phyloP scores from a whole-genome alignment of 345 rosid species.

The Physaria fendleri region DNA sequence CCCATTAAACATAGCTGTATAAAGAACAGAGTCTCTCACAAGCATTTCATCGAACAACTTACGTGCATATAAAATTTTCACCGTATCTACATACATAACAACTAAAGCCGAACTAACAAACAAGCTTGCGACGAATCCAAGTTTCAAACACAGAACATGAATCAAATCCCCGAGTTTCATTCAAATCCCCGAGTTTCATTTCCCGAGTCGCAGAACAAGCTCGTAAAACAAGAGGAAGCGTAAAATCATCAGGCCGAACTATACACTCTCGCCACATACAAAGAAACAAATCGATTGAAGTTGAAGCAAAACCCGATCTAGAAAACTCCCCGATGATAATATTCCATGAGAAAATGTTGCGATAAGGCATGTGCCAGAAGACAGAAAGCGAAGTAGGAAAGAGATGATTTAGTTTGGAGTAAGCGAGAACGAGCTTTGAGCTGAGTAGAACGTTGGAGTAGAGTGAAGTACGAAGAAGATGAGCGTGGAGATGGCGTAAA shows the following conservation, averaged over 20 bases:
- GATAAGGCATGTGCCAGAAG: constrained; percentile 57
- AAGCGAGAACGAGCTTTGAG: constrained; percentile 49
- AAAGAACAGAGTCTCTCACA: constrained; percentile 46
- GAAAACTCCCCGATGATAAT: constrained; percentile 59
- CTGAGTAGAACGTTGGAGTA: constrained; percentile 45
- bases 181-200: constrained; percentile 20
- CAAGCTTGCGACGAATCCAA: constrained; percentile 39
- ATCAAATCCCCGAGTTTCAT: constrained; percentile 24
- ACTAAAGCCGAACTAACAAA: constrained; percentile 53
- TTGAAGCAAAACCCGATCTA: constrained; percentile 35
- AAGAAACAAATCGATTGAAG: constrained; percentile 40
- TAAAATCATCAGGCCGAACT: constrained; percentile 46
- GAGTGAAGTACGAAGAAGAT: constrained; percentile 45
- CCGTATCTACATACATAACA: constrained; percentile 32
- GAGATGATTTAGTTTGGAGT: constrained; percentile 42
- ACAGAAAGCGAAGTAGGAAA: constrained; percentile 37
- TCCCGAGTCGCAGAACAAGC: constrained; percentile 40
- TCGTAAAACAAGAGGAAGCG: constrained; percentile 57
- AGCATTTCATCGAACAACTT: constrained; percentile 51
- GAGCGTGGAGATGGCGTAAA: constrained; percentile 58
- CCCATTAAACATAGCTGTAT: constrained; percentile 60
- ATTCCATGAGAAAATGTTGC: constrained; percentile 63
- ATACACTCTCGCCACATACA: constrained; percentile 37
- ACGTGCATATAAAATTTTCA: constrained; percentile 30
- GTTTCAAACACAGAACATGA: constrained; percentile 45